Evolutionary conservation across 768 basidiomycete species (phyloP).

Genomic region (Russula vinacea): DNA sequence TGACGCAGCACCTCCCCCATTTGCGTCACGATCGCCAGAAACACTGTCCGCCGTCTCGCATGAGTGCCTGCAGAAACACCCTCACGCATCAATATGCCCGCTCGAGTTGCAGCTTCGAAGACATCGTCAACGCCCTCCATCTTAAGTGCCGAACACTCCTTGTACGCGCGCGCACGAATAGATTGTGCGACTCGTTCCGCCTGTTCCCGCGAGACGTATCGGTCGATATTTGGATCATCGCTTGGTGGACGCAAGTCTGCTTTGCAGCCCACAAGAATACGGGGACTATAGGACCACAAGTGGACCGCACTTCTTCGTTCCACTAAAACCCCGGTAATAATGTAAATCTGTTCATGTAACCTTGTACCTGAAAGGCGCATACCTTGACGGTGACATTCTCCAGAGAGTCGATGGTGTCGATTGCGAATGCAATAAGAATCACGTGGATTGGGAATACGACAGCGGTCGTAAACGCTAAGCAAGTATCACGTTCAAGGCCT

Average conservation of each 20-base stretch:
- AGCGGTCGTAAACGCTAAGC: slow-evolving; percentile 85
- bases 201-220: slow-evolving; percentile 69
- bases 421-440: slow-evolving; percentile 94
- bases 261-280: slow-evolving; percentile 97
- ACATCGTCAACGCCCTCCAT: slow-evolving; percentile 95
- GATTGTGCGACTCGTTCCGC: slow-evolving; percentile 77
- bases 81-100: slow-evolving; percentile 93
- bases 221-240: slow-evolving; percentile 45
- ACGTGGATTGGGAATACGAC: slow-evolving; percentile 99
- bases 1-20: slow-evolving; percentile 27
- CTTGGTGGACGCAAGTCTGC: slow-evolving; percentile 77
- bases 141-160: slow-evolving; percentile 88
- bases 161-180: slow-evolving; percentile 92
- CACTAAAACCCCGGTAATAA: slow-evolving; percentile 52
- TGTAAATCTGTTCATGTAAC: background rate
- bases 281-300: slow-evolving; percentile 89
- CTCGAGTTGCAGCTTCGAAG: slow-evolving; percentile 94
- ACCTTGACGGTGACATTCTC: slow-evolving; percentile 96
- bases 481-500: slow-evolving; percentile 15
- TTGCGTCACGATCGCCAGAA: slow-evolving; percentile 23
- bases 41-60: slow-evolving; percentile 38
- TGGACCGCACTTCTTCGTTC: slow-evolving; percentile 97
- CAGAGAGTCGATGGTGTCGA: slow-evolving; percentile 94
- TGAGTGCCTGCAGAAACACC: slow-evolving; percentile 54
- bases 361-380: slow-evolving; percentile 24